Evolutionary conservation across 1,284 basidiomycete genomes (phyloP).

Genomic region (Microbotryum intermedium): DNA sequence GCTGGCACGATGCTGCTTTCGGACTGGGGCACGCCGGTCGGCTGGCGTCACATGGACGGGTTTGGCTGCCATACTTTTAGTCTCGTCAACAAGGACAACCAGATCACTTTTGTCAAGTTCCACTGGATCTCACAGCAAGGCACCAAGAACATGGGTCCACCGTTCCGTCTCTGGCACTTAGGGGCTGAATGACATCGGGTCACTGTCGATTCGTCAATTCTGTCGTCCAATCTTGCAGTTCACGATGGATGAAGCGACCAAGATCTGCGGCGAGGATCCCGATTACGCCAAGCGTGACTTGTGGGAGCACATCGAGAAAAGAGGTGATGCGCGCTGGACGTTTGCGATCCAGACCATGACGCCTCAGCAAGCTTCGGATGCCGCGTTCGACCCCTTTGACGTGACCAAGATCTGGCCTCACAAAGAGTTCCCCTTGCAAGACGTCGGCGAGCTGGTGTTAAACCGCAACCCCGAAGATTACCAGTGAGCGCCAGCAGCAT

Average conservation of each 20-base stretch:
- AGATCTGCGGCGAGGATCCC: constrained; percentile 40
- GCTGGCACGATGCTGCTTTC: constrained; percentile 37
- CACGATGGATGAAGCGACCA: constrained; percentile 40
- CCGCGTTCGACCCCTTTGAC: constrained; percentile 42
- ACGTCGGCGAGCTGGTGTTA: no score
- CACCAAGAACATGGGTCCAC: constrained; percentile 3
- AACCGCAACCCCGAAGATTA: no score
- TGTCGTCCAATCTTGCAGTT: no score
- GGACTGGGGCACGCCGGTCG: constrained; percentile 37
- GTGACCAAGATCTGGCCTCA: constrained; percentile 38
- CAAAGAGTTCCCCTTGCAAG: constrained; percentile 38
- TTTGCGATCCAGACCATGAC: constrained; percentile 38
- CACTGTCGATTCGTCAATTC: no score
- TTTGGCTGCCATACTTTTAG: constrained; percentile 34
- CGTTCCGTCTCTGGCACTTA: background rate
- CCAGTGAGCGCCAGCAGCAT: no score
- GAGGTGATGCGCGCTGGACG: constrained; percentile 35
- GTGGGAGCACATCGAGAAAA: constrained; percentile 42
- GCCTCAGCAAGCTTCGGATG: constrained; percentile 38
- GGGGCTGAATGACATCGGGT: no score
- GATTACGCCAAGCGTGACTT: constrained; percentile 42
- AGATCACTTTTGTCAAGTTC: no score
- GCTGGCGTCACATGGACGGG: no score
- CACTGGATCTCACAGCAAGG: constrained; percentile 34
- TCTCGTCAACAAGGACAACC: constrained; percentile 29